Evolutionary conservation across 495 filamentous ascomycete species (phyloP), one percentile per base, ranked within the genome.

Genomic region (Cercophora samala): DNA sequence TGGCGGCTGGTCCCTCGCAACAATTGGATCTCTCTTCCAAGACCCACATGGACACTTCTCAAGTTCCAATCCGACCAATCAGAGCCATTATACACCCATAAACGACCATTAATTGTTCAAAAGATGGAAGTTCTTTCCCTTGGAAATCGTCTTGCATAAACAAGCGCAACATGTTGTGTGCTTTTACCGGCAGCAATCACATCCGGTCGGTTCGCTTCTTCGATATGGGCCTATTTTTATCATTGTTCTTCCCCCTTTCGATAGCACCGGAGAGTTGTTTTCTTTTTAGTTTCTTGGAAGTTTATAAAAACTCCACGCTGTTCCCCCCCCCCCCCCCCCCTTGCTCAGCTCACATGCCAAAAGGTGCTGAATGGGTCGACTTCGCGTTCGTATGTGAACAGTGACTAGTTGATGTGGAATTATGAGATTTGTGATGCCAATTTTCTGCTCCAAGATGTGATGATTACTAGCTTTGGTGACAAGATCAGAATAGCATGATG

Each of bases 311-410:
- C 37, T 46, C 26, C 26, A 29, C 26, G 26, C 26, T 29, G 26
- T 29, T 29, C 37, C 37, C 29, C 29, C 19, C 52, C 4, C 19
- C 52, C 17, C 17, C 52, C 17, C 52, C 52, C 19, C 22, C 6
- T 56, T 56, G n/a, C n/a, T 21, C 22, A 56, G n/a, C 54, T 56
- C 54, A 56, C 37, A 46, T 46, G 37, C 37, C 37, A 46, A 46
- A 29, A 46, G 37, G 37, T 46, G 37, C 6, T 13, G 37, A 46
- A 17, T 46, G 37, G 11, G 8, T 11, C 37, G 37, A 46, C 37
- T 18, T 46, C 37, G 37, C 9, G 37, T 46, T 46, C 37, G 37
- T 46, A 46, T 46, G 37, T 46, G 37, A 46, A 46, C 4, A 32
- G 29, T 32, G 37, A 46, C 8, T 17, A 46, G 37, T 46, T 9